Base-by-base conservation (phyloP, 306 rosid genomes). In the Lithocarpus polystachyus region DNA sequence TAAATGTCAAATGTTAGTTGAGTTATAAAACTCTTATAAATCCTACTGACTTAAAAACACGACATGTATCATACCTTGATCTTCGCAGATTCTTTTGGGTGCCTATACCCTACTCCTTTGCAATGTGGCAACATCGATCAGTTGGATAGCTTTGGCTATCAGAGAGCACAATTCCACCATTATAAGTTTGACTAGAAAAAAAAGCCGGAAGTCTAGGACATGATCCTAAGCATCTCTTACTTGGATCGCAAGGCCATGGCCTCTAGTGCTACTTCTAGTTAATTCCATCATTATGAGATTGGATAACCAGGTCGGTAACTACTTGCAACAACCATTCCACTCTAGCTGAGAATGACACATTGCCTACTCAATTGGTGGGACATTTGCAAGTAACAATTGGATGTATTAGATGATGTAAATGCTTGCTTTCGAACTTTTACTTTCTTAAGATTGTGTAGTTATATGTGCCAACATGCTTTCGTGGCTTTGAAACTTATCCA, bases 311-410 rank as follows among this genome's bases (percentile, higher is more conserved):
- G 74, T 37, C 56, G 82, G 83, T 84, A 83, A 85, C 84, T 83
- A 82, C 77, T 84, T 81, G 75, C 89, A 86, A 83, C 94, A 68
- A 84, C 89, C 85, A 78, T 78, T 79, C 84, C 18, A 24, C 87
- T 81, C 86, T 82, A 68, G 76, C 70, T 60, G 93, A 92, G 75
- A 75, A 56, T 56, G 90, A 90, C 88, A 57, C 68, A 55, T 56
- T 72, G 82, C 83, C 94, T 79, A 77, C 45, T 77, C 89, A 77
- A 68, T 31, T 71, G 69, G 67, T 75, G 71, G 60, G 56, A 77
- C 73, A 33, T 61, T 74, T 82, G 56, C 69, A 59, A 56, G 24
- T 31, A 35, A 56, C 19, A 14, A 17, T 31, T 24, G 20, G 26
- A 71, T 55, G 23, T 53, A 48, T 60, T 69, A 54, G 80, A 77